Evolutionary conservation across 345 rosid genomes (phyloP), one percentile per base, ranked within the genome.

Genomic region (Turritis glabra): DNA sequence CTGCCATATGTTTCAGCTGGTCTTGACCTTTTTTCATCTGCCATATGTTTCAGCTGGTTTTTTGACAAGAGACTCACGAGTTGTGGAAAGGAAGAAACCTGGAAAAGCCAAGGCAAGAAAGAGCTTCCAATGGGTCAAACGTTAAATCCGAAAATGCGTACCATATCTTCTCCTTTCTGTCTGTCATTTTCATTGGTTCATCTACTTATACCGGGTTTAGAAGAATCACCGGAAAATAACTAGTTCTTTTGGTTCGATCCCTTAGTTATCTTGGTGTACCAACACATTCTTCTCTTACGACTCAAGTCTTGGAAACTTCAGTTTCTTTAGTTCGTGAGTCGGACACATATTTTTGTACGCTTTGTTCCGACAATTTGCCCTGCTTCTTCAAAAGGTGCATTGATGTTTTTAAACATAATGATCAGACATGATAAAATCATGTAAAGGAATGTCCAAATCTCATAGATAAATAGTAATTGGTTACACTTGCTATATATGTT

Each of bases 111-210:
- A 95, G 82, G 99, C 99, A 48, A 95, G 97, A 78, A 95, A 95
- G 87, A 92, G 99, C 84, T 95, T 87, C 82, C 97, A 90, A 79
- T 95, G 97, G 99, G 97, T 89, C 83, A 92, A 95, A 80, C 99
- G 99, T 80, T 94, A 83, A 86, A 80, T 80, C 22, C 27, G n/a
- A 21, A 23, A 30, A 43, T 2, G 27, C 46, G 13, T 70, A 46
- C 48, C 1, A 38, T 54, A 57, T 77, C 58, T 56, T 77, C 35
- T 61, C 4, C 22, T 64, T 35, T 55, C 10, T 18, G 13, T 54
- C 52, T 25, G 43, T 35, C 55, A 27, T 14, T 71, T 57, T 50
- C 38, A 38, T 64, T 38, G 22, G 67, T 29, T 64, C 23, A 59
- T 67, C 47, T 38, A 33, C 67, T 64, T 69, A 67, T 13, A 59